Base-by-base conservation (phyloP, 1,284 basidiomycete species). In the Naganishia liquefaciens region DNA sequence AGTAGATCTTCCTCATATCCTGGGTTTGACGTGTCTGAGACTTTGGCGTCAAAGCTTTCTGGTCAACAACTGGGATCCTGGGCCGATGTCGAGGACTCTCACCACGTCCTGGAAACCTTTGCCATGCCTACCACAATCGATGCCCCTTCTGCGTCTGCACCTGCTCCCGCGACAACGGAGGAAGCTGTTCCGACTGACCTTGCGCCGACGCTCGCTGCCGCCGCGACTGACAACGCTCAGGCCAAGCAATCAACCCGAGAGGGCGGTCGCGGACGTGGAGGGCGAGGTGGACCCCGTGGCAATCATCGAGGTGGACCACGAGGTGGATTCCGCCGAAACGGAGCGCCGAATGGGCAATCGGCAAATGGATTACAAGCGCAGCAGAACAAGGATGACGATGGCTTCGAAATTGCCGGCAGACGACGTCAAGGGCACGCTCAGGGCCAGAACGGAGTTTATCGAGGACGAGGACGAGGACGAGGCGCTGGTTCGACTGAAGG, bases 381-480 rank as follows among this genome's bases (percentile, higher is more conserved):
- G 21, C 23, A 15, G 5, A 33, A 37, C 15, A 4, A 30, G 53
- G 63, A 65, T 23, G 39, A 50, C 19, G 63, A 65, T 44, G 63
- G 63, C n/a, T 65, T 65, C 55, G 50, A 58, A 50, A 42, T 65
- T 2, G 63, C 63, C 28, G 40, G 44, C 17, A 39, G 55, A 44
- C 47, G 55, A 50, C 25, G 54, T 23, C 46, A 39, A 17, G 25
- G 23, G 21, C 54, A 43, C 1, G 49, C 30, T 0, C 50, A 37
- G 27, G 44, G 62, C 1, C 44, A 47, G 28, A 46, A 46, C 33
- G 55, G 55, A 23, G 46, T 46, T 17, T 58, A 47, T 46, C 55
- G 55, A 58, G 55, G 55, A n/a, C 55, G 55, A 37, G 55, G 55
- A 15, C 43, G 55, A 33, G 55, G 55, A 11, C 49, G 46, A 28